Conservation (phyloP, 2,329 filamentous ascomycete genomes). For the Verticillium zaregamsianum region DNA sequence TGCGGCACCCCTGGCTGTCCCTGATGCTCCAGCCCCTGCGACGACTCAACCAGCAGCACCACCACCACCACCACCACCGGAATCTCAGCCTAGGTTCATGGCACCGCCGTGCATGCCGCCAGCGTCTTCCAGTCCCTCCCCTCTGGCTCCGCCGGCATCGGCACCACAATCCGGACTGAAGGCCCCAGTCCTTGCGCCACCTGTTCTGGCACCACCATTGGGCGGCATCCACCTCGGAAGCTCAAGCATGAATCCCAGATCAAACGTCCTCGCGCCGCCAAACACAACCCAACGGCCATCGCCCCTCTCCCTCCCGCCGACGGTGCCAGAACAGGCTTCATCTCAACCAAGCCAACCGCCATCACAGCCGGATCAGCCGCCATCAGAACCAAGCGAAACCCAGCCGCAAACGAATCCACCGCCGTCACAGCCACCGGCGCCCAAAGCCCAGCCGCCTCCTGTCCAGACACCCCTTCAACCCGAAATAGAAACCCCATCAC, state of each 20-base stretch:
- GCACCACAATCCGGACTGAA: constrained; percentile 7
- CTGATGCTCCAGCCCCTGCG: background rate
- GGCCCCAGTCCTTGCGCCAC: constrained; percentile 29
- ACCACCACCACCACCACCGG: constrained; percentile 20
- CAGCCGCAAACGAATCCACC: constrained; percentile 11
- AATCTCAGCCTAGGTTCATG: constrained; percentile 8
- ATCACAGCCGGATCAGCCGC: constrained; percentile 10
- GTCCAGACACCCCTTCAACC: constrained; percentile 12
- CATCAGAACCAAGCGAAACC: constrained; percentile 1
- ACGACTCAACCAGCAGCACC: constrained; percentile 13
- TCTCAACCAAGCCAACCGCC: constrained; percentile 8
- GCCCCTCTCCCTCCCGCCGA: constrained; percentile 28
- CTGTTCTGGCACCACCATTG: constrained; percentile 30
- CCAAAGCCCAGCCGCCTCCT: constrained; percentile 12
- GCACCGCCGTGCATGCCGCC: constrained; percentile 7
- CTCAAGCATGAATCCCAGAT: constrained; percentile 30
- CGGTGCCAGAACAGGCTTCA: background rate
- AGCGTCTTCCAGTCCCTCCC: constrained; percentile 1
- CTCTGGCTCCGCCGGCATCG: constrained; percentile 5
- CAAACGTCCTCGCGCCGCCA: constrained; percentile 40
- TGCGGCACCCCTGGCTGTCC: constrained; percentile 6
- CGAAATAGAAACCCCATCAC: constrained; percentile 9
- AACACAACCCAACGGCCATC: constrained; percentile 33
- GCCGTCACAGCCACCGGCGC: constrained; percentile 8
- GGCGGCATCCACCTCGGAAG: constrained; percentile 20